Conservation (phyloP, 2,329 filamentous ascomycete genomes). For the Fusarium sp. region DNA sequence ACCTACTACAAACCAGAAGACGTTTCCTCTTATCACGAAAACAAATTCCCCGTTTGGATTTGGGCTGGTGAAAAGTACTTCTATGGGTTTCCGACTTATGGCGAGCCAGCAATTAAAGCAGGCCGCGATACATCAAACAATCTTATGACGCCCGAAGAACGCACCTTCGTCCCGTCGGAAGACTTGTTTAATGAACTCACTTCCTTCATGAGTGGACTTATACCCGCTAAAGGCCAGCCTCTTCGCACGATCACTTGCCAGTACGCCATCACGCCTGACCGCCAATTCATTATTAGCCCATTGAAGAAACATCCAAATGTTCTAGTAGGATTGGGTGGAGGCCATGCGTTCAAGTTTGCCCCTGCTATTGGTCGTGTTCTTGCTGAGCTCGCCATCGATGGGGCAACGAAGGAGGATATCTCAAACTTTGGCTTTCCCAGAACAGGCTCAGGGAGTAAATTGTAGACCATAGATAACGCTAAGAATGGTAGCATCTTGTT, state of each 20-base stretch:
- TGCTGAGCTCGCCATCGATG: constrained; percentile 48
- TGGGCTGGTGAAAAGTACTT: constrained; percentile 26
- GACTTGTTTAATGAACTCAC: constrained; percentile 18
- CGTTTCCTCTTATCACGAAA: constrained; percentile 4
- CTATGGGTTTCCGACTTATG: constrained; percentile 37
- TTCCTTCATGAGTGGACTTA: constrained; percentile 22
- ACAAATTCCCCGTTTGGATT: constrained; percentile 39
- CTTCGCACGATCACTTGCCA: constrained; percentile 48
- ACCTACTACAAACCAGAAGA: constrained; percentile 40
- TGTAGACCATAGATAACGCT: neutral
- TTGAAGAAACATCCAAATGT: constrained; percentile 35
- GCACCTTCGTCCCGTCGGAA: constrained; percentile 27
- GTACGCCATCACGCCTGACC: constrained; percentile 46
- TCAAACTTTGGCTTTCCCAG: constrained; percentile 25
- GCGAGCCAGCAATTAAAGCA: constrained; percentile 40
- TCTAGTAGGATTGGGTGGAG: constrained; percentile 41
- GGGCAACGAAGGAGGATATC: constrained; percentile 28
- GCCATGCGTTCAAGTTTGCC: constrained; percentile 47
- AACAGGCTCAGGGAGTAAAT: neutral
- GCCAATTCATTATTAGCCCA: constrained; percentile 45
- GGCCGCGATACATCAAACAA: constrained; percentile 35
- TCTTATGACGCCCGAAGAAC: constrained; percentile 32
- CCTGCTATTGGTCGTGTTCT: constrained; percentile 47
- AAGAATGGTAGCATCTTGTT: neutral
- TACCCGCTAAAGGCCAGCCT: constrained; percentile 21